phyloP scores from a whole-genome alignment of 1,284 basidiomycete species.

The Cutaneotrichosporon sp. region DNA sequence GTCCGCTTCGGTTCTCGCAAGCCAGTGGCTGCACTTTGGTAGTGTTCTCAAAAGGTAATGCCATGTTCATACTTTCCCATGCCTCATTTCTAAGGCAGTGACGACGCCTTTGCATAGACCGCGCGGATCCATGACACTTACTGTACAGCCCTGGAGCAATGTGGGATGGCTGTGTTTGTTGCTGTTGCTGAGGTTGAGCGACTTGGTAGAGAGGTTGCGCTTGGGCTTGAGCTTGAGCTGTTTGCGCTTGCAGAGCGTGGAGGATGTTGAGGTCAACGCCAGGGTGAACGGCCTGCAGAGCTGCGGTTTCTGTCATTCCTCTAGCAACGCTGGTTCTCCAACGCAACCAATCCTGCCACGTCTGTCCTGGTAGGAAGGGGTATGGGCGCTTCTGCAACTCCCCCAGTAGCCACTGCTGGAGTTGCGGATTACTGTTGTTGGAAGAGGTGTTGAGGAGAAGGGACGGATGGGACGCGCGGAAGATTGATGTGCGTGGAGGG shows the following conservation, averaged over 20 bases:
- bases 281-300: conserved; percentile 14
- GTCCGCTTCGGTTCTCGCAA: conserved; percentile 3
- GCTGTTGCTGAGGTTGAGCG: background rate
- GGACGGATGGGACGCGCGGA: too few species aligned
- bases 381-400: too few species aligned
- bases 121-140: conserved; percentile 3
- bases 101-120: background rate
- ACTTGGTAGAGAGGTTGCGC: too few species aligned
- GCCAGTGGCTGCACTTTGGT: conserved; percentile 5
- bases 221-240: background rate
- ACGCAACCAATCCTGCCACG: conserved; percentile 34
- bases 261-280: too few species aligned
- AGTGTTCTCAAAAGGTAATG: conserved; percentile 11
- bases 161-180: background rate
- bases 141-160: conserved; percentile 8
- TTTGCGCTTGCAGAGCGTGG: conserved; percentile 3
- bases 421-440: too few species aligned
- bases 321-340: conserved; percentile 30
- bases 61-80: conserved; percentile 13
- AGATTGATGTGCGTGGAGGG: background rate
- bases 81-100: background rate
- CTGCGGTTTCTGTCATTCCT: conserved; percentile 29
- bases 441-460: conserved; percentile 14
- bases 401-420: too few species aligned
- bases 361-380: conserved; percentile 24